Conservation (phyloP, 257 asterid genomes). For the Orobanche coerulescens region DNA sequence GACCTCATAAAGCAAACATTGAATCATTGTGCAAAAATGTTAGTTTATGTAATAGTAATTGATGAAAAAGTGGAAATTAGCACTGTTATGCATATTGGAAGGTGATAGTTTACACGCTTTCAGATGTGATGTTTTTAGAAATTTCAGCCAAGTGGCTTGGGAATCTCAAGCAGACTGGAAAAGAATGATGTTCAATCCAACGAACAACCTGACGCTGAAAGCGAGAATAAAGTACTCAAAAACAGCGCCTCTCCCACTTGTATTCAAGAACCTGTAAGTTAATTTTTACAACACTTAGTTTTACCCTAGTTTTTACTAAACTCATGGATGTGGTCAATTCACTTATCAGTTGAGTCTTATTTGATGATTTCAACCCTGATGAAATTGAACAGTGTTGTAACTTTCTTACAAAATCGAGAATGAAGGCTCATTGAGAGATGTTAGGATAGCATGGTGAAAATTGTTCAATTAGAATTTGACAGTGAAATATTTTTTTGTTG, state of each 20-base stretch:
- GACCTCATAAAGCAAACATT: not conserved
- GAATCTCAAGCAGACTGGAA: constrained; percentile 30
- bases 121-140: constrained; percentile 32
- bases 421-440: constrained; percentile 6
- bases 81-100: constrained; percentile 25
- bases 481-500: not conserved
- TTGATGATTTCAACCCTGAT: constrained; percentile 1
- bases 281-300: not conserved
- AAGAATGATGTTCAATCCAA: constrained; percentile 27
- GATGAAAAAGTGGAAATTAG: not conserved
- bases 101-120: constrained; percentile 22
- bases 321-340: constrained; percentile 8
- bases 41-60: constrained; percentile 3
- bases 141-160: constrained; percentile 41
- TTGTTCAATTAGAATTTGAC: not conserved
- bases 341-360: not conserved
- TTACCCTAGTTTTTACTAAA: not conserved
- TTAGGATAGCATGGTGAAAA: constrained; percentile 15
- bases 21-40: constrained; percentile 3
- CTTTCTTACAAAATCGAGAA: not conserved
- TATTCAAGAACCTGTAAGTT: constrained; percentile 53
- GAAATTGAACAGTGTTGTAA: not conserved
- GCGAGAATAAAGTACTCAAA: constrained; percentile 19
- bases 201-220: constrained; percentile 22
- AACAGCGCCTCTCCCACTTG: constrained; percentile 30